These are phyloP conservation scores for Sclerotinia nivalis DNA, from an alignment of 2,329 filamentous ascomycete genomes.

Conservation along the genomic window DNA sequence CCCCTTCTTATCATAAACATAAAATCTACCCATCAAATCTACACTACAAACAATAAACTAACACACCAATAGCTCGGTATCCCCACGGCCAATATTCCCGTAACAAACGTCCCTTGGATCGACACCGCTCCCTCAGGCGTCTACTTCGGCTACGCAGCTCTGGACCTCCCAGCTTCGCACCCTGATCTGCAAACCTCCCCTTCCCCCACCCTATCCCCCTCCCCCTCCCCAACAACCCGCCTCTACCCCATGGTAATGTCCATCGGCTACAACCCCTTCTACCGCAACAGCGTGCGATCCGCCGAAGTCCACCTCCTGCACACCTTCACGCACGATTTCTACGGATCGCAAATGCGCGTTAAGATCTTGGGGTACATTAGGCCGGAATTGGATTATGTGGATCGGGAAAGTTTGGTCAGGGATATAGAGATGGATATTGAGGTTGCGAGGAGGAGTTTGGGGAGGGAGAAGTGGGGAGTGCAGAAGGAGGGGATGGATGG, in stretches of 20 bases:
- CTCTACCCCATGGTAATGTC: constrained; percentile 89
- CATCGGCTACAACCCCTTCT: constrained; percentile 97
- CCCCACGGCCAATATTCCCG: constrained; percentile 89
- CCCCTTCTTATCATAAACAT: background rate
- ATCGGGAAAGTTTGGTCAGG: constrained; percentile 76
- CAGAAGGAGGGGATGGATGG: constrained; percentile 26
- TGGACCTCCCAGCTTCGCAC: constrained; percentile 58
- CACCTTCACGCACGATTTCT: constrained; percentile 78
- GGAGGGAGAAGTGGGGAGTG: constrained; percentile 59
- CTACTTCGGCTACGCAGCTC: constrained; percentile 88
- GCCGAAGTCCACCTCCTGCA: constrained; percentile 91
- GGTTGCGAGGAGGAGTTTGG: constrained; percentile 74
- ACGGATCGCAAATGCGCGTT: constrained; percentile 76
- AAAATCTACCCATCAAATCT: background rate
- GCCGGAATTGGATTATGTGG: constrained; percentile 85
- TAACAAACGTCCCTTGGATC: constrained; percentile 66
- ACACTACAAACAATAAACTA: constrained; percentile 1
- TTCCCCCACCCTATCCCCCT: constrained; percentile 28
- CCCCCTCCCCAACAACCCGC: constrained; percentile 37
- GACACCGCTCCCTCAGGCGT: constrained; percentile 71
- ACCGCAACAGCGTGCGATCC: constrained; percentile 83
- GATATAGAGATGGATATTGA: constrained; percentile 90
- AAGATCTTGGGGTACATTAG: constrained; percentile 85
- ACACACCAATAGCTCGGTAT: constrained; percentile 71
- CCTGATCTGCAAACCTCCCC: constrained; percentile 37